Evolutionary conservation across 441 rosid species (phyloP).

Genomic region (Aquilaria agallochum): DNA sequence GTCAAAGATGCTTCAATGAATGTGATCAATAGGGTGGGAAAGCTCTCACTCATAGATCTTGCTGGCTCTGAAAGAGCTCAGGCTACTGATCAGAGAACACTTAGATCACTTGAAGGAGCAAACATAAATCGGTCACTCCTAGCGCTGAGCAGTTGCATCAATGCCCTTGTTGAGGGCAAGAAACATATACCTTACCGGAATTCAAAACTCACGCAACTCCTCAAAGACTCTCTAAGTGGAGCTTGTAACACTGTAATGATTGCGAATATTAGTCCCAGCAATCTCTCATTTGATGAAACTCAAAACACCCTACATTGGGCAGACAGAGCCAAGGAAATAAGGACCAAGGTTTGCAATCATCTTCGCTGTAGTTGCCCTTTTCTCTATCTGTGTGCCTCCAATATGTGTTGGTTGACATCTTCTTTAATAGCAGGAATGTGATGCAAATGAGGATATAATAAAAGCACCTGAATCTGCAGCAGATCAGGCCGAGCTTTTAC

Average conservation of each 20-base stretch:
- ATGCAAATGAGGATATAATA: slow-evolving; percentile 46
- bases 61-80: slow-evolving; percentile 97
- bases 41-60: slow-evolving; percentile 90
- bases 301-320: slow-evolving; percentile 99
- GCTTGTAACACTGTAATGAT: slow-evolving; percentile 92
- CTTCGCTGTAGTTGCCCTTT: not conserved
- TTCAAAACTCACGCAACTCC: slow-evolving; percentile 94
- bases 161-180: slow-evolving; percentile 95
- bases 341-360: slow-evolving; percentile 43
- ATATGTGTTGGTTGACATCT: not conserved
- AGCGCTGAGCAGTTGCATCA: slow-evolving; percentile 91
- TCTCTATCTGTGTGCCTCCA: not conserved
- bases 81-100: slow-evolving; percentile 91
- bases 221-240: slow-evolving; percentile 91
- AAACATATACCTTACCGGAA: slow-evolving; percentile 90
- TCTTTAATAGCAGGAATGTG: slow-evolving; percentile 38
- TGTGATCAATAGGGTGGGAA: slow-evolving; percentile 58
- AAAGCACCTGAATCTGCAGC: slow-evolving; percentile 46
- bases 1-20: slow-evolving; percentile 68
- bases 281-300: slow-evolving; percentile 83
- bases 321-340: slow-evolving; percentile 87
- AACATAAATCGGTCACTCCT: slow-evolving; percentile 93
- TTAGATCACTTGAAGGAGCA: slow-evolving; percentile 89
- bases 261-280: slow-evolving; percentile 92
- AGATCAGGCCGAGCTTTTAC: slow-evolving; percentile 61